Base-by-base conservation (phyloP, 1,284 basidiomycete species). In the Prillingera fragicola region DNA sequence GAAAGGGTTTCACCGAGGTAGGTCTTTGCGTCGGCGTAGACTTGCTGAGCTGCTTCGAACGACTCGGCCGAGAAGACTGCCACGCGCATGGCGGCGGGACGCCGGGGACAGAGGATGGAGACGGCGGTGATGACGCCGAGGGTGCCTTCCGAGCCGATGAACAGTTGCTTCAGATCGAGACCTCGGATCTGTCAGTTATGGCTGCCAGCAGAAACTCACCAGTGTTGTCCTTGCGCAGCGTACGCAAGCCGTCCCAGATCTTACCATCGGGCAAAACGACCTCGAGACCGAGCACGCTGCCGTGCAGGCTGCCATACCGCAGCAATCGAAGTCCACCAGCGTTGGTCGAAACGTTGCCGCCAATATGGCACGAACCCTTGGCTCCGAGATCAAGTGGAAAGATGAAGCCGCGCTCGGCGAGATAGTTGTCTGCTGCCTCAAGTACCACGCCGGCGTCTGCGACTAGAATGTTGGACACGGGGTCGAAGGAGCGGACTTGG, bases 311-410 rank as follows among this genome's bases (percentile, higher is more conserved):
- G 33, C 91, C 91, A 62, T 96, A 96, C 21, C 91, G 81, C 34
- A 96, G 73, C 31, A 95, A 77, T 2, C 91, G 82, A 4, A 96
- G 78, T 19, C 91, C 91, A 25, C 91, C 92, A 19, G 91, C 91
- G 63, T 96, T 96, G 6, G 92, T 95, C 1, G 91, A 82, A 31
- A 96, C 78, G 66, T 96, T 96, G 27, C 91, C 91, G 38, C 91
- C 91, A 56, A 96, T 92, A 59, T 95, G 91, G 72, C 91, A 96
- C 81, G 87, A 90, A 62, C 91, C 91, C 75, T 96, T 96, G 14
- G 91, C 91, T 43, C 90, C 91, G 8, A 96, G 76, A 64, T 96
- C 91, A 33, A 96, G 78, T 5, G 91, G 91, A 81, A 95, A 88
- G 67, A 95, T 89, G 66, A 94, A 85, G 50, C 89, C 80, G 60